Evolutionary conservation across 768 basidiomycete species (phyloP), one percentile per base, ranked within the genome.

Genomic region (Kwoniella bestiolae): DNA sequence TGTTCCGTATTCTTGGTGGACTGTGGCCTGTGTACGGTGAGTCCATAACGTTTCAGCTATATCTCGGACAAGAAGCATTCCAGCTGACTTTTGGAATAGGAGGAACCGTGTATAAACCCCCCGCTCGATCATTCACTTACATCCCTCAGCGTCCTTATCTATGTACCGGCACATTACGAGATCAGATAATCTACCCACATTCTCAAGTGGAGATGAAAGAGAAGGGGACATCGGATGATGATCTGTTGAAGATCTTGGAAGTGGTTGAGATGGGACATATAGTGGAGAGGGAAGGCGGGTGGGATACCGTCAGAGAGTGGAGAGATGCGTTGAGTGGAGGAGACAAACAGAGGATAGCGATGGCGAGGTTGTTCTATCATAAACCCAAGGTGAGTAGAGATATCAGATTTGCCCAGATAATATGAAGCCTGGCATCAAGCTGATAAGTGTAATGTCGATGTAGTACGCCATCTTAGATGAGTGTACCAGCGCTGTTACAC

Each of bases 381-480:
- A 84, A 86, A 63, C 95, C 95, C 9, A 94, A 92, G 86, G 92
- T 88, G 68, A 69, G 84, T 76, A 12, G 12, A n/a, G 29, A 12
- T 23, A 23, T 49, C 49, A 41, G 5, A 16, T 12, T 8, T 18
- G 32, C 35, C 4, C 14, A 26, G 28, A 28, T 31, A 14, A 3
- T 44, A 5, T 21, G 5, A 29, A 32, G 56, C 9, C 14, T 6
- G 16, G 6, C 56, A 31, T 47, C 2, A 56, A 14, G 52, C 56
- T 58, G 35, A 32, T 26, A 38, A 35, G 38, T 63, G 61, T 44
- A 23, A 3, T 8, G 2, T 6, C n/a, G n/a, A 0, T 5, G 16
- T 72, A 94, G 92, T 97, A 95, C 72, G 95, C 94, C 11, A 93
- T 98, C 63, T 84, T 98, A 52, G 95, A 99, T 74, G 95, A 99